Evolutionary conservation across 1,139 yeast species (phyloP), one percentile per base, ranked within the genome.

Genomic region (Geotrichum klebahnii): DNA sequence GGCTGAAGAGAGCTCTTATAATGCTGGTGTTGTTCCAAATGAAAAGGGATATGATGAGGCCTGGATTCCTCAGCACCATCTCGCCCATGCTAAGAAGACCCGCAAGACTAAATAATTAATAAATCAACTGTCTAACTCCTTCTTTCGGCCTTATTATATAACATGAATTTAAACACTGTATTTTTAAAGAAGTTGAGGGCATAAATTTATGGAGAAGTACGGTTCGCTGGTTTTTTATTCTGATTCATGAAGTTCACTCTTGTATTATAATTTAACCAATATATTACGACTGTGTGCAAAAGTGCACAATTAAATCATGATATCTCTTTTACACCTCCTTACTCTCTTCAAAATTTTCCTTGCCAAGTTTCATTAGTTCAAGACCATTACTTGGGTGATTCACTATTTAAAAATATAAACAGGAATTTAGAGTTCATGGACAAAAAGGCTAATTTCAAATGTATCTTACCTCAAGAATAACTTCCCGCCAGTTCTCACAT

Each of bases 21-120:
- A 68, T n/a, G 50, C 72, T 14, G 64, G 72, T 34, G 66, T 71
- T 20, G 63, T 68, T 49, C 50, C 53, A 4, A 51, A 54, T 31
- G 59, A 58, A 39, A 67, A 66, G 57, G 60, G 60, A 29, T 70
- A 71, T 57, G 80, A 76, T 60, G 77, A 73, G 59, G 69, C 78
- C 53, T 79, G 84, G 84, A 71, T 81, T 57, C 85, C 85, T 55
- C 79, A 76, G 56, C 64, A 61, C 50, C 67, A 63, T 44, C 50
- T 70, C 67, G 23, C 39, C 23, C n/a, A 17, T 8, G 8, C 34
- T 23, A 44, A 44, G 47, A 44, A 44, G 41, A n/a, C 34, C 28
- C 31, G 35, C 34, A 42, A 42, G 37, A 14, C 32, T 9, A 34
- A 32, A n/a, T 42, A 42, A 42, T 22, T 22, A 4, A n/a, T 5